These are phyloP conservation scores for Crucihimalaya himalaica DNA, from an alignment of 345 rosid species.

Conservation along the genomic window DNA sequence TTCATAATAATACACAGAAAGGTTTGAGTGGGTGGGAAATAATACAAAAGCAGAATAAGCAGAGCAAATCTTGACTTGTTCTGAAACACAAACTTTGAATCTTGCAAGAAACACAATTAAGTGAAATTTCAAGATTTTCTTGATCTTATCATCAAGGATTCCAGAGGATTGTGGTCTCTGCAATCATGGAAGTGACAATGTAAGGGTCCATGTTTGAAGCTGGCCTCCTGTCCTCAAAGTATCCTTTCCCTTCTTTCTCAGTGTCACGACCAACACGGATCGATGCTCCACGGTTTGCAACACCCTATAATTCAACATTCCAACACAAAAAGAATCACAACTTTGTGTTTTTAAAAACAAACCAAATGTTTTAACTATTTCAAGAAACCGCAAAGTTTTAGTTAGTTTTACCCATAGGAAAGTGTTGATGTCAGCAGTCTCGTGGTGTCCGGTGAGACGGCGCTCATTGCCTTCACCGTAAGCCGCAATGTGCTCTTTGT, in stretches of 20 bases:
- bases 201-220: conserved; percentile 94
- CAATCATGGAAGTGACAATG: conserved; percentile 83
- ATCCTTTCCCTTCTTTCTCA: conserved; percentile 71
- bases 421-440: conserved; percentile 80
- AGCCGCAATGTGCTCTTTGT: conserved; percentile 88
- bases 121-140: background rate
- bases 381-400: background rate
- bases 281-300: conserved; percentile 87
- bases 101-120: conserved; percentile 3
- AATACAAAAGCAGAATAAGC: background rate
- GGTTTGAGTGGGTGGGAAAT: background rate
- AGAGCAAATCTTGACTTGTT: conserved; percentile 29
- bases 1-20: background rate
- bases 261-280: conserved; percentile 82
- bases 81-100: conserved; percentile 25
- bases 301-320: conserved; percentile 51
- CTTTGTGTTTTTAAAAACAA: background rate
- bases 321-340: background rate
- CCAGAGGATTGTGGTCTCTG: conserved; percentile 80
- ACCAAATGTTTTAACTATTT: background rate
- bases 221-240: conserved; percentile 88
- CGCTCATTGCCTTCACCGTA: conserved; percentile 96
- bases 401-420: conserved; percentile 64
- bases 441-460: conserved; percentile 80
- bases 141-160: conserved; percentile 46